These are phyloP conservation scores for Paecilomyces variotii DNA, from an alignment of 2,329 filamentous ascomycete genomes.

Conservation along the genomic window DNA sequence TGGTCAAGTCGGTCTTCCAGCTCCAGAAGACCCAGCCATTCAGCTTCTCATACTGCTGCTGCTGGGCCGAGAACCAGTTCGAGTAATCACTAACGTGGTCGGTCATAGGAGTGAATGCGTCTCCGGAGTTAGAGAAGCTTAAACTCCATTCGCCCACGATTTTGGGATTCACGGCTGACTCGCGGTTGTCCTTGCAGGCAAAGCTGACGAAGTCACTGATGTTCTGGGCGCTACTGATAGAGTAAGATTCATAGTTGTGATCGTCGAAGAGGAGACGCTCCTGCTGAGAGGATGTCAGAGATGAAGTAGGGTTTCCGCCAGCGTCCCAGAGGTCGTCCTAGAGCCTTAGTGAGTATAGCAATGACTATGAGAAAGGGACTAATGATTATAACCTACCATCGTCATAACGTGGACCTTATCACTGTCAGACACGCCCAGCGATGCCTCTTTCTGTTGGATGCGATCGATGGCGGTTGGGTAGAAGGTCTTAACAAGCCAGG, in stretches of 20 bases:
- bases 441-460: slow-evolving; percentile 1
- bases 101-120: not conserved
- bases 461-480: slow-evolving; percentile 4
- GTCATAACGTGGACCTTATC: slow-evolving; percentile 3
- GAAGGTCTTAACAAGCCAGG: slow-evolving; percentile 32
- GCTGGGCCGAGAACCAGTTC: not conserved
- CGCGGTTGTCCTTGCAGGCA: not conserved
- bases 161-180: not conserved
- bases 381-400: not conserved
- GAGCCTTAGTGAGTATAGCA: not conserved
- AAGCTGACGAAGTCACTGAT: not conserved
- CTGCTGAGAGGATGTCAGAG: not conserved
- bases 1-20: not conserved
- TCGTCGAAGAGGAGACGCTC: not conserved
- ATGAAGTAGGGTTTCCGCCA: not conserved
- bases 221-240: not conserved
- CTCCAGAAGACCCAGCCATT: not conserved
- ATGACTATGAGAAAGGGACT: not conserved
- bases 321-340: not conserved
- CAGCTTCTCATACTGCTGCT: not conserved
- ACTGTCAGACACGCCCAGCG: not conserved
- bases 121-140: not conserved
- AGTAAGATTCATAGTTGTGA: not conserved
- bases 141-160: not conserved
- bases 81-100: not conserved